Evolutionary conservation across 306 rosid genomes (phyloP), one percentile per base, ranked within the genome.

Genomic region (Cotoneaster glaucophyllus): DNA sequence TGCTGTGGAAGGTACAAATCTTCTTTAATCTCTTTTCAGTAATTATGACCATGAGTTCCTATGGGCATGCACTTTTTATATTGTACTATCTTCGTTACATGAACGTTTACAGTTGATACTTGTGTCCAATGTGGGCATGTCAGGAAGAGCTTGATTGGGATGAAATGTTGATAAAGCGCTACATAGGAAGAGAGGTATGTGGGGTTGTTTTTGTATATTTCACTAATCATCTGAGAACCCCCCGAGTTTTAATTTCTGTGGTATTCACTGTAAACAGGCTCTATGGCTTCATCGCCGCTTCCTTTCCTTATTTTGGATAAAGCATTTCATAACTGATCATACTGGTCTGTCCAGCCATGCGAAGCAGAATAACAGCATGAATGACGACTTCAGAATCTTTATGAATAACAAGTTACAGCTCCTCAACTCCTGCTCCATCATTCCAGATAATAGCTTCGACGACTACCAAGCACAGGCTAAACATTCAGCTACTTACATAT

Each of bases 231-330:
- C 14, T 64, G 19, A 8, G 69, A 63, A 8, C 22, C 18, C 65
- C 65, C 70, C 34, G 76, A 52, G 17, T 28, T 67, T 75, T 69
- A 34, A 48, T 14, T 45, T 57, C 28, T 68, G 25, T 77, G 44
- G 48, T 74, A 69, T 78, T 66, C 13, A 6, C 53, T 74, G 64
- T 56, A 32, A 73, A 80, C 92, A 90, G 98, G 93, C 92, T 73
- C 71, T 92, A 57, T 95, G 98, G 98, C 97, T 95, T 89, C 96
- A 92, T 79, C 96, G 92, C 0, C 95, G 96, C 79, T 88, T 95
- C 84, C 92, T 92, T 72, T 87, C 96, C n/a, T 34, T 69, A 74
- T 79, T 75, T 81, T 83, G 91, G 95, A 82, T 87, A 72, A 86
- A 87, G 78, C 80, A 84, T 66, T 78, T 87, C 72, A 71, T 45